A percentile compares a stretch with the other conserved stretches of the same genome.
These are phyloP conservation scores for Cladosporium oxysporum DNA, from an alignment of 2,329 filamentous ascomycete genomes.

Conservation along the genomic window DNA sequence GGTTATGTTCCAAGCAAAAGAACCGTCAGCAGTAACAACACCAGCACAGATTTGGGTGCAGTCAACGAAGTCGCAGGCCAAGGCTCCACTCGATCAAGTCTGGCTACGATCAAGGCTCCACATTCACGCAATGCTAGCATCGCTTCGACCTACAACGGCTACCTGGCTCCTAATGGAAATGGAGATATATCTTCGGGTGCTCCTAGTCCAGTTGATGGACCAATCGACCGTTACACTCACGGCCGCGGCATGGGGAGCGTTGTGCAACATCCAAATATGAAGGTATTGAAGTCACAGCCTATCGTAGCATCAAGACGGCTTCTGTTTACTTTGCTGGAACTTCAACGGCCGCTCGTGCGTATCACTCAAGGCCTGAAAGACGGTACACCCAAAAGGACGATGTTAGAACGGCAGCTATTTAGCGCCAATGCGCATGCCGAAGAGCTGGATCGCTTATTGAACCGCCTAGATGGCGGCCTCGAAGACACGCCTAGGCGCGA, in stretches of 20 bases:
- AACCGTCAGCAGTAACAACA: constrained; percentile 16
- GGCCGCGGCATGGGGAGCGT: constrained; percentile 30
- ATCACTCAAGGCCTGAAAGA: constrained; percentile 46
- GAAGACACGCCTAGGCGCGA: constrained; percentile 51
- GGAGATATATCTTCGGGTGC: constrained; percentile 35
- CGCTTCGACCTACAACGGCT: constrained; percentile 27
- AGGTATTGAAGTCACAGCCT: constrained; percentile 27
- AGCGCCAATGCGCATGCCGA: constrained; percentile 59
- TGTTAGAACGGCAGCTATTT: constrained; percentile 58
- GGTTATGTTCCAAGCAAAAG: constrained; percentile 61
- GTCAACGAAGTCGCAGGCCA: constrained; percentile 29
- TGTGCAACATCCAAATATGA: constrained; percentile 32
- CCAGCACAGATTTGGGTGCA: constrained; percentile 42
- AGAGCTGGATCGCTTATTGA: constrained; percentile 54
- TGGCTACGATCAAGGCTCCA: constrained; percentile 44
- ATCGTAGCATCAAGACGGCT: constrained; percentile 33
- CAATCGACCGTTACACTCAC: constrained; percentile 25
- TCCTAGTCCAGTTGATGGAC: constrained; percentile 36
- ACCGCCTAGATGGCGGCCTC: constrained; percentile 44
- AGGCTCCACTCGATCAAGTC: constrained; percentile 42
- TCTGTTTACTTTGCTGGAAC: constrained; percentile 32
- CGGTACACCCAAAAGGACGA: constrained; percentile 50
- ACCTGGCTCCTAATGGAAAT: constrained; percentile 8
- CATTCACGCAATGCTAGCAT: constrained; percentile 37
- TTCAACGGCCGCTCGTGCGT: constrained; percentile 32